Evolutionary conservation across 495 filamentous ascomycete species (phyloP).

Genomic region (Penicillium pancosmium): DNA sequence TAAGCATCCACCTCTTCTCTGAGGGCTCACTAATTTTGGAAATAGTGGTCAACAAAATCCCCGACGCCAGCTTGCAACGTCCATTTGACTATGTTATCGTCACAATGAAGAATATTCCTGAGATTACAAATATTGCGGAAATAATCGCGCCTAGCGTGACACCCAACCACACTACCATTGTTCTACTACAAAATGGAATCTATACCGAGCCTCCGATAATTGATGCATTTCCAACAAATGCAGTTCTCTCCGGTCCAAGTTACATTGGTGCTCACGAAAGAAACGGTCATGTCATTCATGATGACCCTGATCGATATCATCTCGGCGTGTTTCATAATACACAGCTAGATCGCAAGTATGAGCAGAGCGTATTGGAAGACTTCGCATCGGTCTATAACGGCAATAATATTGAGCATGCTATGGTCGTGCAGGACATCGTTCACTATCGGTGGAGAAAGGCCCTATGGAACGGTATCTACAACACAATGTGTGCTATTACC

Average conservation of each 20-base stretch:
- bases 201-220: slow-evolving; percentile 53
- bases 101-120: slow-evolving; percentile 32
- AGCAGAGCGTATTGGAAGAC: slow-evolving; percentile 13
- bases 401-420: slow-evolving; percentile 13
- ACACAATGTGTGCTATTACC: slow-evolving; percentile 20
- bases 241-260: slow-evolving; percentile 14
- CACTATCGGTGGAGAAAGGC: slow-evolving; percentile 21
- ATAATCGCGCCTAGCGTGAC: slow-evolving; percentile 80
- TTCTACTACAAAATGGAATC: slow-evolving; percentile 60
- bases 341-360: slow-evolving; percentile 2
- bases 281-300: slow-evolving; percentile 17
- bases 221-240: slow-evolving; percentile 44
- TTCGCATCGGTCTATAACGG: slow-evolving; percentile 18
- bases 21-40: not conserved
- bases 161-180: slow-evolving; percentile 45
- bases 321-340: slow-evolving; percentile 14
- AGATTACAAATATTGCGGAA: slow-evolving; percentile 54
- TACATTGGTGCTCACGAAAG: slow-evolving; percentile 21
- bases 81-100: slow-evolving; percentile 53
- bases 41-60: slow-evolving; percentile 15
- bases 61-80: not conserved
- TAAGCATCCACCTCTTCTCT: not conserved
- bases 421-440: slow-evolving; percentile 15
- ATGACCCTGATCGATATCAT: slow-evolving; percentile 17
- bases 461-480: slow-evolving; percentile 22